Evolutionary conservation across 2,329 filamentous ascomycete species (phyloP), one percentile per base, ranked within the genome.

Genomic region (Ceratocystiopsis minuta): DNA sequence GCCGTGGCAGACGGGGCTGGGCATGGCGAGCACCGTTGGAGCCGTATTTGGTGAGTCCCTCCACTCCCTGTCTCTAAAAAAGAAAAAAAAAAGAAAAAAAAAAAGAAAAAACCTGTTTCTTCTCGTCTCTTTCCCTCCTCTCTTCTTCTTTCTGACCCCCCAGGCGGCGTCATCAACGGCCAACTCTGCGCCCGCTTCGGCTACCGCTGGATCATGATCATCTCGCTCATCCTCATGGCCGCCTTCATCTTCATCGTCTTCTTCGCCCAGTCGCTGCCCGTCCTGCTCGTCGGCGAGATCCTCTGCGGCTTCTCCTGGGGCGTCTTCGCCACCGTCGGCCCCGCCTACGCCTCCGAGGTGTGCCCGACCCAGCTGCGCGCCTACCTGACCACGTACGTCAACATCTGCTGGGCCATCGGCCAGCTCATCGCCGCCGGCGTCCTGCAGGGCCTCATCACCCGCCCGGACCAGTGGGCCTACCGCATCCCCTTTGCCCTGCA

Each of bases 121-220:
- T 31, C 24, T 31, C 24, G 6, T 31, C 24, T 12, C 12, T 31
- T 31, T 6, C 24, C n/a, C n/a, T 12, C 24, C 6, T 31, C 24
- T 31, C 24, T 31, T 31, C 24, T 12, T 31, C 6, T 12, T 12
- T 6, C 24, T 31, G 12, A 31, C 12, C 16, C n/a, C n/a, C 43
- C 70, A 3, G 68, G 68, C 1, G 56, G 66, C 4, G 52, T 67
- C 10, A 44, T 67, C 17, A 68, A 64, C 43, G 68, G 68, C 4
- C 58, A 66, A 40, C 48, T 68, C 15, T 59, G 63, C 13, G 58
- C 67, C 36, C 53, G 56, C 3, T 61, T 54, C 32, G 65, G 65
- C 0, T 63, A 64, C 38, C 55, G 60, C n/a, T 54, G 56, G 44
- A 62, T 61, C 0, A 57, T 70, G 45, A 53, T 70, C 9, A 57